Conservation (phyloP, 2,329 filamentous ascomycete genomes). For the Bipolaris cookei region DNA sequence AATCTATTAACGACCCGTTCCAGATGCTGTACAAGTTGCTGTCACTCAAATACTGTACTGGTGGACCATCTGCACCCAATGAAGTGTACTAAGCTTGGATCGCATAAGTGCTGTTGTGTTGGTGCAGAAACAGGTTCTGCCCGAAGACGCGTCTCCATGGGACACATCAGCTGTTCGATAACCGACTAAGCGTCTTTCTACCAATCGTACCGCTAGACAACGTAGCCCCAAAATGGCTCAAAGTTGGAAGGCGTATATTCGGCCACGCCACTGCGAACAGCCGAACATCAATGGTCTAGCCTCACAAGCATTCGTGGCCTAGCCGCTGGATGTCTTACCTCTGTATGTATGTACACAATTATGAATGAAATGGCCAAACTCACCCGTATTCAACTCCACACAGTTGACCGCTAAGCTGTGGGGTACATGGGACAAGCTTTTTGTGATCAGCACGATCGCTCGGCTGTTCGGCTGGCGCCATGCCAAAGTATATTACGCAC, state of each 20-base stretch:
- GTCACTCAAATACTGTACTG: slow-evolving; percentile 17
- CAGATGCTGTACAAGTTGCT: slow-evolving; percentile 28
- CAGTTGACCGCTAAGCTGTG: neutral
- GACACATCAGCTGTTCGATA: neutral
- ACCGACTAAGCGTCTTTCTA: neutral
- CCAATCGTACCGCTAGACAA: neutral
- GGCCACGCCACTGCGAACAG: neutral
- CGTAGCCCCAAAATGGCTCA: neutral
- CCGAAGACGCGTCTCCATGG: neutral
- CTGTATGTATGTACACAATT: neutral
- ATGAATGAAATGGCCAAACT: neutral
- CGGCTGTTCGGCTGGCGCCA: neutral
- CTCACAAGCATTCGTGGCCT: neutral
- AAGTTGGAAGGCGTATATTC: too few species aligned
- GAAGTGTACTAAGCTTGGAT: slow-evolving; percentile 16
- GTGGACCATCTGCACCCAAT: slow-evolving; percentile 16
- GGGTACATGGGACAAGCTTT: neutral
- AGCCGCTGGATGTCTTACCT: too few species aligned
- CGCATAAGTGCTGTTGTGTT: neutral
- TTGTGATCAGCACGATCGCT: slow-evolving; percentile 1
- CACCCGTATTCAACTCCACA: slow-evolving; percentile 4
- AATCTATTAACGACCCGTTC: slow-evolving; percentile 30
- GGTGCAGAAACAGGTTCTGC: slow-evolving; percentile 6
- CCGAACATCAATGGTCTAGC: neutral
- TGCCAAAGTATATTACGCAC: neutral